Evolutionary conservation across 129 eudicot species (phyloP).

Genomic region (Gnaphalium uliginosum): DNA sequence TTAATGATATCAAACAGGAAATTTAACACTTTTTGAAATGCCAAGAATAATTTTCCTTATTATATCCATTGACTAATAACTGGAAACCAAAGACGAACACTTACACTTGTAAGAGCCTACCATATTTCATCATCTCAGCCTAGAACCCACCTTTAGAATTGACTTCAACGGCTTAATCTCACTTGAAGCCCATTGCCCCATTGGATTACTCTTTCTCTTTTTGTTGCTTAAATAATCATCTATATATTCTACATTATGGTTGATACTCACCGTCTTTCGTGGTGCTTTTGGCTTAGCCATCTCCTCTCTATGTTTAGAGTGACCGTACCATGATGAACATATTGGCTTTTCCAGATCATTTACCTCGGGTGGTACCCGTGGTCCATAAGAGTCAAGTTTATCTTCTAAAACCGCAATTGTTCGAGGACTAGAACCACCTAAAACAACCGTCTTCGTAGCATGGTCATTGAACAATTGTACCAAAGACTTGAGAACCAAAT

Average conservation of each 20-base stretch:
- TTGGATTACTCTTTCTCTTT: slow-evolving; percentile 36
- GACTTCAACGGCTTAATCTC: slow-evolving; percentile 56
- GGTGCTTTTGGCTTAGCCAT: slow-evolving; percentile 27
- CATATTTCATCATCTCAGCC: slow-evolving; percentile 18
- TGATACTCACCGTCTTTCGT: slow-evolving; percentile 55
- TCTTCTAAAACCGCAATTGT: slow-evolving; percentile 24
- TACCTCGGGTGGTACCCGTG: neutral
- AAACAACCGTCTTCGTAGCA: slow-evolving; percentile 37
- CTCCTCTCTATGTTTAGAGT: neutral
- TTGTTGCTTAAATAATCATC: slow-evolving; percentile 35
- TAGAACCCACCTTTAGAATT: slow-evolving; percentile 50
- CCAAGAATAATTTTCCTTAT: neutral
- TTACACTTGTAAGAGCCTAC: slow-evolving; percentile 17
- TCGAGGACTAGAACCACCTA: slow-evolving; percentile 35
- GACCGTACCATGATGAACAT: slow-evolving; percentile 15
- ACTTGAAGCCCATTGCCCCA: slow-evolving; percentile 38
- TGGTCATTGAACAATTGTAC: slow-evolving; percentile 27
- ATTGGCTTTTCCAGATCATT: slow-evolving; percentile 13
- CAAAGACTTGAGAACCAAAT: slow-evolving; percentile 19
- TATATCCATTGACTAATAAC: neutral
- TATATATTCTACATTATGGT: slow-evolving; percentile 44
- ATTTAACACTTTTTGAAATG: neutral
- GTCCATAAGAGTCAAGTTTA: slow-evolving; percentile 12
- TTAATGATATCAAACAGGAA: neutral
- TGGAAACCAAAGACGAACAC: slow-evolving; percentile 2